Conservation (phyloP, 2,329 filamentous ascomycete genomes). For the Thielaviopsis euricoi region DNA sequence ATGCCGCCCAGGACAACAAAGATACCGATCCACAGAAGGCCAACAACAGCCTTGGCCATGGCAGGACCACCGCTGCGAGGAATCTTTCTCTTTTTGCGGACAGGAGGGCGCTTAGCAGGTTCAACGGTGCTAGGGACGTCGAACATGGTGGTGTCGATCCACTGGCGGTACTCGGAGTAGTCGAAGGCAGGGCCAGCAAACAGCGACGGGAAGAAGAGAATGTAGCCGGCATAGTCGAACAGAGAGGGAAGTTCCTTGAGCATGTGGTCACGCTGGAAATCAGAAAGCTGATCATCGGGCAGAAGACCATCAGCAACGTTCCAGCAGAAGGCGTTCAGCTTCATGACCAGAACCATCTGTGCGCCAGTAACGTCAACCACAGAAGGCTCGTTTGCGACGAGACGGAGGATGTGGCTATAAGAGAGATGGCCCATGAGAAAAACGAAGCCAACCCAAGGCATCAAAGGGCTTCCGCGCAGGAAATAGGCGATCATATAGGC, state of each 20-base stretch:
- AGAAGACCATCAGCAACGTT: conserved; percentile 87
- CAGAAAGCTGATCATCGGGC: conserved; percentile 62
- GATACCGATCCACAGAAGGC: conserved; percentile 61
- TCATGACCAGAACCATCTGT: conserved; percentile 98
- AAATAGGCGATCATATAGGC: conserved; percentile 73
- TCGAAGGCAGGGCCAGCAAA: conserved; percentile 89
- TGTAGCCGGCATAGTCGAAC: conserved; percentile 75
- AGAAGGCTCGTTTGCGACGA: conserved; percentile 48
- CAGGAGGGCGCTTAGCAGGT: conserved; percentile 68
- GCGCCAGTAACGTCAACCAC: conserved; percentile 79
- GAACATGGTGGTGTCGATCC: conserved; percentile 92
- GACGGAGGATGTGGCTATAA: conserved; percentile 69
- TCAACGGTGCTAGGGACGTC: conserved; percentile 68
- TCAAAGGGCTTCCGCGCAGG: conserved; percentile 64
- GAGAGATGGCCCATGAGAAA: conserved; percentile 96
- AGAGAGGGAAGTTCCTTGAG: conserved; percentile 57
- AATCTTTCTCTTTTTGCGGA: conserved; percentile 79
- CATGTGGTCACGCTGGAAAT: conserved; percentile 69
- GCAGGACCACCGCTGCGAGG: conserved; percentile 81
- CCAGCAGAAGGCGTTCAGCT: conserved; percentile 92
- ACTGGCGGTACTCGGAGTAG: conserved; percentile 78
- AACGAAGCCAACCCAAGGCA: conserved; percentile 93
- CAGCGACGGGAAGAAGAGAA: conserved; percentile 86
- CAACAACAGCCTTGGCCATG: conserved; percentile 53
- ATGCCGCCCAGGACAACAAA: conserved; percentile 57